Evolutionary conservation across 2,329 filamentous ascomycete genomes (phyloP).

Genomic region (Lomentospora prolificans): DNA sequence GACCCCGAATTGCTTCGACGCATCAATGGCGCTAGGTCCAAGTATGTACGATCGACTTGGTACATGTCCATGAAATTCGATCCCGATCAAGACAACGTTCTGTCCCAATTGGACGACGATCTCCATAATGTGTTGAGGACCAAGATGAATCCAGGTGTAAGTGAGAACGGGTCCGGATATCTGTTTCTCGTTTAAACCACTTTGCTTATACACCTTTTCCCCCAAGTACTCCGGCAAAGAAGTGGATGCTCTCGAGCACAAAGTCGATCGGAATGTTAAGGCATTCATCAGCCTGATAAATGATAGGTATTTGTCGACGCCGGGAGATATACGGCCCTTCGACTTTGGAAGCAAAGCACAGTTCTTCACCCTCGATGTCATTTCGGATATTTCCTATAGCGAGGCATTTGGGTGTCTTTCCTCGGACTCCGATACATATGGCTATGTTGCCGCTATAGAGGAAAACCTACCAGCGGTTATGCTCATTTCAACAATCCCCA

Average conservation of each 20-base stretch:
- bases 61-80: slow-evolving; percentile 42
- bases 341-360: slow-evolving; percentile 37
- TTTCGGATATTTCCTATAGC: slow-evolving; percentile 40
- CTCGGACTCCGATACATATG: slow-evolving; percentile 33
- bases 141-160: slow-evolving; percentile 41
- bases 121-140: slow-evolving; percentile 30
- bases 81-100: slow-evolving; percentile 40
- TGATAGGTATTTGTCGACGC: slow-evolving; percentile 25
- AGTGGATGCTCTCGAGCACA: slow-evolving; percentile 35
- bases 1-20: slow-evolving; percentile 28
- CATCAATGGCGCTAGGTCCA: slow-evolving; percentile 25
- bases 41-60: slow-evolving; percentile 29
- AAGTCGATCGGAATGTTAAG: slow-evolving; percentile 36
- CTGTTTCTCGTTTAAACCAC: neutral
- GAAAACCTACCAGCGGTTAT: slow-evolving; percentile 31
- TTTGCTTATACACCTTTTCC: too few relatives aligned
- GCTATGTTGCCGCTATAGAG: slow-evolving; percentile 33
- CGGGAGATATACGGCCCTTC: slow-evolving; percentile 26
- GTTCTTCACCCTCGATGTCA: slow-evolving; percentile 44
- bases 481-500: slow-evolving; percentile 30
- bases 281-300: slow-evolving; percentile 32
- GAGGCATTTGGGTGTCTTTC: slow-evolving; percentile 35
- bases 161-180: too few relatives aligned
- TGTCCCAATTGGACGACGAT: slow-evolving; percentile 37
- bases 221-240: slow-evolving; percentile 39